These are phyloP conservation scores for Ascochyta pisi DNA, from an alignment of 2,329 filamentous ascomycete species.

Conservation along the genomic window DNA sequence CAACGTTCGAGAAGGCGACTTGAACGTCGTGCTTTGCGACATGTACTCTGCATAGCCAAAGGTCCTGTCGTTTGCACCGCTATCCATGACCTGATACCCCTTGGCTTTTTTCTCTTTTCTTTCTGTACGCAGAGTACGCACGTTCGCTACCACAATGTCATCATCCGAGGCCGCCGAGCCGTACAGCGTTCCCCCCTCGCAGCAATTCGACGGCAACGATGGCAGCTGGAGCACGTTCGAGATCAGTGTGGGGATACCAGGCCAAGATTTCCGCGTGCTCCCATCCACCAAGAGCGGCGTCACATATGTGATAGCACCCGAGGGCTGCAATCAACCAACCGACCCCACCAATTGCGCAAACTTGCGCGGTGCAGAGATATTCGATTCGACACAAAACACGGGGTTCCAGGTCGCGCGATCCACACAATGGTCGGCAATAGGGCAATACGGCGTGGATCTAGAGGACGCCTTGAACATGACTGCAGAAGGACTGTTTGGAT, in stretches of 20 bases:
- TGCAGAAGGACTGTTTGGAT: slow-evolving; percentile 40
- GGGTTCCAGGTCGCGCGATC: slow-evolving; percentile 43
- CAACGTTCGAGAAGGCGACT: slow-evolving; percentile 1
- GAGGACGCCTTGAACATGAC: slow-evolving; percentile 40
- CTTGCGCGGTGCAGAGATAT: slow-evolving; percentile 40
- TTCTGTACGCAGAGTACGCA: slow-evolving; percentile 1
- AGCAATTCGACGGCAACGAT: slow-evolving; percentile 51
- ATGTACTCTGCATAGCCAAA: slow-evolving; percentile 3
- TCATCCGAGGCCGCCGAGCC: slow-evolving; percentile 31
- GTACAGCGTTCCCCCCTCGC: slow-evolving; percentile 42
- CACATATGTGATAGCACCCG: slow-evolving; percentile 43
- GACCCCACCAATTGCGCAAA: slow-evolving; percentile 41
- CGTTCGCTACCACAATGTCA: slow-evolving; percentile 20
- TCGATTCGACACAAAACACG: slow-evolving; percentile 36
- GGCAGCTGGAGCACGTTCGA: slow-evolving; percentile 53
- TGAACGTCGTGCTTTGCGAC: slow-evolving; percentile 7
- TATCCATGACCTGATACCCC: slow-evolving; percentile 5
- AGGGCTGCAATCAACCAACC: slow-evolving; percentile 40
- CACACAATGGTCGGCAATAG: slow-evolving; percentile 43
- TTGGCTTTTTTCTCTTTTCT: slow-evolving; percentile 1
- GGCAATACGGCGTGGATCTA: slow-evolving; percentile 40
- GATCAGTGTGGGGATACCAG: slow-evolving; percentile 50
- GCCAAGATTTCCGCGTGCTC: slow-evolving; percentile 48
- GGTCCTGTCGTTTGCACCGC: background rate
- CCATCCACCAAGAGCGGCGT: slow-evolving; percentile 44